Percentiles rank a stretch among this genome's conserved stretches.
Evolutionary conservation across 2,329 filamentous ascomycete genomes (phyloP).

Genomic region (Furcasterigmium furcatum): DNA sequence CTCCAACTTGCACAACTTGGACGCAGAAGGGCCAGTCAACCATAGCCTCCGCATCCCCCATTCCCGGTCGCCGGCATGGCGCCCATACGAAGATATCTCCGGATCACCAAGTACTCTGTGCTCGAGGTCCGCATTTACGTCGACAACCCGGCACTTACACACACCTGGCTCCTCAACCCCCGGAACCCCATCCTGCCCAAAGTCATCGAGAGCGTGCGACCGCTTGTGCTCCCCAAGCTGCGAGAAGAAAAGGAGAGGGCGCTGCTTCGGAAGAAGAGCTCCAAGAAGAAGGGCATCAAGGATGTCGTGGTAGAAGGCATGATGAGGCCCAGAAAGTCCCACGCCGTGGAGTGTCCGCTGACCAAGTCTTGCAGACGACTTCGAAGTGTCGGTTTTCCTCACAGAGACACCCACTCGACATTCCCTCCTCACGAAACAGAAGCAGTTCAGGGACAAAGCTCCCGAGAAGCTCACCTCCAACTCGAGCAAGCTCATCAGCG

Average conservation of each 20-base stretch:
- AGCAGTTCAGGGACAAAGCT: constrained; percentile 63
- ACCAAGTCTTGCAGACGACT: no score
- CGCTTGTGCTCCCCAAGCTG: constrained; percentile 84
- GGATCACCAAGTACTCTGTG: constrained; percentile 89
- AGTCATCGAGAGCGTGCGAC: constrained; percentile 81
- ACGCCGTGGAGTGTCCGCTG: no score
- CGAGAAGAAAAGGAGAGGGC: constrained; percentile 76
- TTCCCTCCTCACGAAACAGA: constrained; percentile 81
- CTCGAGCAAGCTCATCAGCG: constrained; percentile 57
- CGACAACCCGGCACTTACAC: constrained; percentile 79
- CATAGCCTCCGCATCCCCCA: no score
- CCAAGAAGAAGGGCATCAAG: constrained; percentile 79
- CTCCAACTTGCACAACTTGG: no score
- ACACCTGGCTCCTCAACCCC: constrained; percentile 80
- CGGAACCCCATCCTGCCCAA: constrained; percentile 73
- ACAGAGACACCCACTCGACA: constrained; percentile 83
- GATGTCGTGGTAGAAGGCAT: constrained; percentile 80
- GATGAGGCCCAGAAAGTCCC: constrained; percentile 20
- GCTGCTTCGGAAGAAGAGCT: constrained; percentile 53
- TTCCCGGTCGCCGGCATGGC: constrained; percentile 70
- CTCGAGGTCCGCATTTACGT: constrained; percentile 97
- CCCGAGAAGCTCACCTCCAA: constrained; percentile 56
- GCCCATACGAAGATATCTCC: constrained; percentile 82
- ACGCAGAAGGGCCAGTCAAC: no score
- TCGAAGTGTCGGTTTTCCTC: constrained; percentile 91